Conservation (phyloP, 129 eudicot genomes). For the Pulicaria dysenterica region DNA sequence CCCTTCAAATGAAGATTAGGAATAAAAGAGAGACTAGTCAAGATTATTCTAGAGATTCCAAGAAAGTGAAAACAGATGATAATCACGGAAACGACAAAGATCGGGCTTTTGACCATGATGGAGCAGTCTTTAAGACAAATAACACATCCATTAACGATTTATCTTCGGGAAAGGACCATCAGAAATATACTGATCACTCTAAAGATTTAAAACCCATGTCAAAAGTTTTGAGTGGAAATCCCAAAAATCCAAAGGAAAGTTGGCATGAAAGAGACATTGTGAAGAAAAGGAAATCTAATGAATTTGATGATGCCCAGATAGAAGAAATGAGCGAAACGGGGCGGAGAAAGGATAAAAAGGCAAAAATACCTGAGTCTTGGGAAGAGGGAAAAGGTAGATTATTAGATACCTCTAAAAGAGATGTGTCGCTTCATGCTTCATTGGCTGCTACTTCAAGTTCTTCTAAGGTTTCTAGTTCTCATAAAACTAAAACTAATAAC, state of each 20-base stretch:
- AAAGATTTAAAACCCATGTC: conserved; percentile 47
- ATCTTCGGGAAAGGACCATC: conserved; percentile 44
- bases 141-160: conserved; percentile 42
- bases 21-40: conserved; percentile 62
- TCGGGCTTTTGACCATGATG: conserved; percentile 48
- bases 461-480: conserved; percentile 94
- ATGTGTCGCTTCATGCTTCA: conserved; percentile 28
- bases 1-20: conserved; percentile 48
- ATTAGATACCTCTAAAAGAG: conserved; percentile 49
- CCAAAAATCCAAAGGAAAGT: conserved; percentile 39
- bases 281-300: conserved; percentile 65
- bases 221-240: conserved; percentile 10
- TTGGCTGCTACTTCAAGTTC: conserved; percentile 95
- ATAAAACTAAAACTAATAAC: conserved; percentile 52
- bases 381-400: conserved; percentile 56
- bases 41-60: conserved; percentile 66
- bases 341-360: conserved; percentile 58
- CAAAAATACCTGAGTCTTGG: conserved; percentile 59
- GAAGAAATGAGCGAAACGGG: conserved; percentile 52
- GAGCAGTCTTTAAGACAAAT: conserved; percentile 42
- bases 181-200: conserved; percentile 29
- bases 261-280: conserved; percentile 35
- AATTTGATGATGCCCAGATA: conserved; percentile 37
- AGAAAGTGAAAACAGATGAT: conserved; percentile 58
- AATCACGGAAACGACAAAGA: conserved; percentile 39